Evolutionary conservation across 2,329 filamentous ascomycete genomes (phyloP), one percentile per base, ranked within the genome.

Genomic region (Dothidotthia symphoricarpi): DNA sequence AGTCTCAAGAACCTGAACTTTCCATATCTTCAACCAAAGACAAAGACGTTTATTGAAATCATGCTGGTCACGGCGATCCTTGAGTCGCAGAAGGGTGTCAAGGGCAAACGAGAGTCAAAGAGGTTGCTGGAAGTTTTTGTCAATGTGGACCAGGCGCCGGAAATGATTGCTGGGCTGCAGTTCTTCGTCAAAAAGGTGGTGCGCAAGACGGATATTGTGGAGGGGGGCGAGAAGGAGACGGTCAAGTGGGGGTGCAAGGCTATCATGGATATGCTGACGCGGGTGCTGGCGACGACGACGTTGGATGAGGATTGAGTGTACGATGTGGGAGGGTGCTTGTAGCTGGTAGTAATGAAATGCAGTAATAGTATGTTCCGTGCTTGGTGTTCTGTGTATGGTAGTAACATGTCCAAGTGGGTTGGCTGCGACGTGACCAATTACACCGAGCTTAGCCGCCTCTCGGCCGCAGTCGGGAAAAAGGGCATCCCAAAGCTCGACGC

Each of bases 181-280:
- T 94, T 84, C 66, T 93, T 95, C 59, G 59, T 97, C 35, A 80
- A 81, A 57, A 89, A 85, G 62, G 78, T 85, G 29, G 76, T 96
- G 12, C 73, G 78, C 4, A 85, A 82, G 61, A 85, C 83, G 1
- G 78, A 80, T 3, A 61, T 73, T 19, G 66, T 66, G 4, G 68
- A 68, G 24, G 71, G 71, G 41, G 67, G 68, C 31, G 79, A 83
- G 51, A 70, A 64, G 48, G 75, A 75, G 38, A 63, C 71, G 11
- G 68, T 83, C 2, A 63, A 57, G 43, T 69, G 68, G 59, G 74
- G 69, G 2, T 73, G 69, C 43, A 59, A 59, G 35, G 54, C 64
- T 12, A 63, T 68, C 3, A 56, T 55, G 36, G 61, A 64, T 35
- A 63, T 66, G 46, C 47, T 74, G 46, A 58, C 57, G 16, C 51